Evolutionary conservation across 106 monocot species (phyloP), one percentile per base, ranked within the genome.

Genomic region (Platanthera zijinensis): DNA sequence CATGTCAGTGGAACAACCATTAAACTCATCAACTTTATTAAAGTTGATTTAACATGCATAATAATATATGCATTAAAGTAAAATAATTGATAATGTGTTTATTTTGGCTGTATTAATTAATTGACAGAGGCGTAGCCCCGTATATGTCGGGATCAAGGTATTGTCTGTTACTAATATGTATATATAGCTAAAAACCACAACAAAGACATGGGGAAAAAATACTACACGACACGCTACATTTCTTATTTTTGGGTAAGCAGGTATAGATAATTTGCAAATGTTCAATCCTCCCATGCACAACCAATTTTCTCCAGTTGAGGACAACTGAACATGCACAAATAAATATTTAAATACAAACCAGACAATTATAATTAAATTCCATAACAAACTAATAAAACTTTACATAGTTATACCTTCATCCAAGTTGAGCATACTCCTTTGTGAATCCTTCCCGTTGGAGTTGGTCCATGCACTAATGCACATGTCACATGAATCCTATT

Each of bases 341-440:
- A 71, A 46, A 71, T 5, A n/a, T 6, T 48, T 6, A 48, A 12
- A n/a, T 13, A 10, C 48, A 71, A 17, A 71, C 70, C 15, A 7
- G 45, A 15, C 48, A 71, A 17, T 7, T 28, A 17, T 48, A 48
- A 10, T 3, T 48, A 15, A 18, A 48, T 17, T 14, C 70, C 14
- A 71, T 15, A 71, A 8, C 8, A 48, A 7, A 46, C 6, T 6
- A 10, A 1, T 3, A 72, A 39, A 21, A 45, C 45, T 69, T 47
- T 46, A 47, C 7, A 51, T 70, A 78, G 30, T 57, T 64, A 54
- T 85, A 99, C 97, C 97, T 90, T 99, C 86, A 99, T 94, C 97
- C 97, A 99, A 68, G 94, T 94, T 75, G 97, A 99, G 67, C 91
- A 92, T 50, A 99, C 86, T 80, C 97, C 97, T 79, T 90, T 99